Evolutionary conservation across 805 yeast species (phyloP).

Genomic region (Clavispora fructus): DNA sequence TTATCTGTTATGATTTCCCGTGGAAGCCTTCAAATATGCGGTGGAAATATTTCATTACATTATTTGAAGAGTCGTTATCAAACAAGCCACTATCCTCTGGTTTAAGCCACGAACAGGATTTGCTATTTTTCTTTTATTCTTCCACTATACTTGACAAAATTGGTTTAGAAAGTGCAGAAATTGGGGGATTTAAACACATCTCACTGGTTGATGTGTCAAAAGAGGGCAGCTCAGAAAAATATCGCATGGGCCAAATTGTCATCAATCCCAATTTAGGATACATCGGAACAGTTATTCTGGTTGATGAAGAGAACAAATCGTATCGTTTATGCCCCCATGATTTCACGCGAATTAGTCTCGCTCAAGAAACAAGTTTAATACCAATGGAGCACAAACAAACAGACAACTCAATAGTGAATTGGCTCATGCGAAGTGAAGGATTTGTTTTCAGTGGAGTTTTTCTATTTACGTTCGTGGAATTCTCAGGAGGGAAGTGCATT

Average conservation of each 20-base stretch:
- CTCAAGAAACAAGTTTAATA: not conserved
- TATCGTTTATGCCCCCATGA: not conserved
- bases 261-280: not conserved
- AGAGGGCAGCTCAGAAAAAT: not conserved
- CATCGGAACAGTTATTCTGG: not conserved
- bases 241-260: not conserved
- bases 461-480: not conserved
- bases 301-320: not conserved
- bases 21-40: not conserved
- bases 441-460: not conserved
- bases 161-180: not conserved
- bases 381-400: not conserved
- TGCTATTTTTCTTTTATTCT: not conserved
- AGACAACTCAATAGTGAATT: not conserved
- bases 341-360: not conserved
- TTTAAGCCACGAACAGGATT: not conserved
- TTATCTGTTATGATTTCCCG: not conserved
- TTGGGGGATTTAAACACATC: too few relatives aligned
- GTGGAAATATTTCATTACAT: not conserved
- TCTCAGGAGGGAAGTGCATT: not conserved
- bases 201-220: not conserved
- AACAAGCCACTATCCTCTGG: not conserved
- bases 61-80: not conserved
- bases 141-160: not conserved
- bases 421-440: not conserved